phyloP scores from a whole-genome alignment of 371 early-diverging fungal species.

The Phascolomyces articulosus region DNA sequence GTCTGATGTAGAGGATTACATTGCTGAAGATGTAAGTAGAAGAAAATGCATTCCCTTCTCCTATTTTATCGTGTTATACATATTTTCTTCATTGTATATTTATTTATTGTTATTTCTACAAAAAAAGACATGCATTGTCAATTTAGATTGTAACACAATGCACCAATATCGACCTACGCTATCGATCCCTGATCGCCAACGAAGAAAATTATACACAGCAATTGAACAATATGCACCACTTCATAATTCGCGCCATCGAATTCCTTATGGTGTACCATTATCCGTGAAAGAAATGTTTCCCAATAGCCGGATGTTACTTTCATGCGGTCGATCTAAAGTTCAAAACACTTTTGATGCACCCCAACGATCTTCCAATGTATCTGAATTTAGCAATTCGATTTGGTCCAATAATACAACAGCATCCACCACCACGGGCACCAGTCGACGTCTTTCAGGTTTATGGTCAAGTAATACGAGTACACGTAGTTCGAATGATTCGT shows the following conservation, averaged over 20 bases:
- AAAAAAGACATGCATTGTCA: slow-evolving; percentile 59
- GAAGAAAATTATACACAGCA: slow-evolving; percentile 54
- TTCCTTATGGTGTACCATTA: slow-evolving; percentile 57
- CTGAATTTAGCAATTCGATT: slow-evolving; percentile 29
- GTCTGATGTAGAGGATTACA: slow-evolving; percentile 59
- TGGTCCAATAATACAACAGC: slow-evolving; percentile 33
- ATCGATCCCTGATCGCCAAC: slow-evolving; percentile 54
- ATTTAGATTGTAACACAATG: slow-evolving; percentile 61
- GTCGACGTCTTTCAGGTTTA: slow-evolving; percentile 28
- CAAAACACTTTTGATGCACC: slow-evolving; percentile 36
- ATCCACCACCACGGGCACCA: background rate
- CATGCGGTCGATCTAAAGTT: slow-evolving; percentile 49
- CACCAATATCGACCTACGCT: slow-evolving; percentile 44
- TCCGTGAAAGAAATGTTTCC: slow-evolving; percentile 64
- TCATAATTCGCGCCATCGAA: slow-evolving; percentile 34
- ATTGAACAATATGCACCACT: slow-evolving; percentile 59
- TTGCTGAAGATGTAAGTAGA: slow-evolving; percentile 65
- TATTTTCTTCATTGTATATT: background rate
- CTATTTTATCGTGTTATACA: too few relatives aligned
- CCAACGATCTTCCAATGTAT: slow-evolving; percentile 28
- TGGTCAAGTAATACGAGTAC: slow-evolving; percentile 38
- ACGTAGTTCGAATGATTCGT: slow-evolving; percentile 38
- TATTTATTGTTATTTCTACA: too few relatives aligned
- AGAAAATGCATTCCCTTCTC: background rate
- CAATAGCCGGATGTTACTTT: slow-evolving; percentile 53